Evolutionary conservation across 2,329 filamentous ascomycete species (phyloP).

Genomic region (Penicillium sp.): DNA sequence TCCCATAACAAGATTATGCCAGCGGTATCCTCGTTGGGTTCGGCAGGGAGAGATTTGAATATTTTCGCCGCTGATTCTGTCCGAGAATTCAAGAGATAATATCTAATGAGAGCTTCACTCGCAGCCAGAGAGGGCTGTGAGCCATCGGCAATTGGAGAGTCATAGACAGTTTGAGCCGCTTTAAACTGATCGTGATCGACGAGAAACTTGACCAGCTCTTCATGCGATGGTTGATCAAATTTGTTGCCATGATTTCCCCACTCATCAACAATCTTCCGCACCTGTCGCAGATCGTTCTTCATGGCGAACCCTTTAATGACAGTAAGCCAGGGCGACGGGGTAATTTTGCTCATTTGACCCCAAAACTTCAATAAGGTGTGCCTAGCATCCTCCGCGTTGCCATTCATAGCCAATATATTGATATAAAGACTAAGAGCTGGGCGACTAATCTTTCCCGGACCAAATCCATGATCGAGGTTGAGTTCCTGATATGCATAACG

Average conservation of each 20-base stretch:
- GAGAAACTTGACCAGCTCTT: constrained; percentile 62
- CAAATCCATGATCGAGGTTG: constrained; percentile 45
- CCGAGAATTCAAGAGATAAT: constrained; percentile 60
- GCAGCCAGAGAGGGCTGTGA: constrained; percentile 47
- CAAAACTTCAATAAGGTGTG: constrained; percentile 47
- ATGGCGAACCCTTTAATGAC: constrained; percentile 62
- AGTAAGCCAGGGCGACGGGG: constrained; percentile 45
- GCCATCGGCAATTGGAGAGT: constrained; percentile 50
- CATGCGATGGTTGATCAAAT: constrained; percentile 44
- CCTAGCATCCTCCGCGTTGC: constrained; percentile 55
- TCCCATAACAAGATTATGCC: constrained; percentile 75
- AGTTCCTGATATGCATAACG: constrained; percentile 38
- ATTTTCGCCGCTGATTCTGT: constrained; percentile 62
- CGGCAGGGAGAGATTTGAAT: constrained; percentile 51
- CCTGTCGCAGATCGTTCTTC: constrained; percentile 58
- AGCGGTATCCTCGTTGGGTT: constrained; percentile 60
- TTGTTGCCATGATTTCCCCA: constrained; percentile 54
- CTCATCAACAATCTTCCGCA: constrained; percentile 56
- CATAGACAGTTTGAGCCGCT: constrained; percentile 68
- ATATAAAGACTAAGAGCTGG: constrained; percentile 49
- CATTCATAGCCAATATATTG: constrained; percentile 54
- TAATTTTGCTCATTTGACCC: constrained; percentile 31
- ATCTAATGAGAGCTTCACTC: constrained; percentile 58
- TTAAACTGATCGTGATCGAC: constrained; percentile 56
- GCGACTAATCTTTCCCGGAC: constrained; percentile 34